Base-by-base conservation (phyloP, 768 basidiomycete genomes). In the Lentinula sp. region DNA sequence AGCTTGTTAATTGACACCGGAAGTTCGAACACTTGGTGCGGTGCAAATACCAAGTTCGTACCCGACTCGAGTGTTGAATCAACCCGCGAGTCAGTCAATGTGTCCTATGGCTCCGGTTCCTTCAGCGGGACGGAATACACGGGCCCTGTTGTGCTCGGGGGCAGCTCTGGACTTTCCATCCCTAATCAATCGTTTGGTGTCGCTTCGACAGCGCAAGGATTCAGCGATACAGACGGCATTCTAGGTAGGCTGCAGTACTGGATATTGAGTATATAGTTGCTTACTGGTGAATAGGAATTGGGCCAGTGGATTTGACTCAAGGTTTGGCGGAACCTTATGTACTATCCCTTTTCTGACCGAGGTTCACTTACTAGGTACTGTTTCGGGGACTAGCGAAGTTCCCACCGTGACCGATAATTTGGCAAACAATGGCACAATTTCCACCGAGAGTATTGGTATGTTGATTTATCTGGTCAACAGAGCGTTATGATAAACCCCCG, bases 361-460 rank as follows among this genome's bases (percentile, higher is more conserved):
- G 28, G 28, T 28, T 28, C 28, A 6, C 15, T 37, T 4, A 13
- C 15, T 51, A 64, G 67, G 69, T 66, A 82, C 79, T n/a, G 79
- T 83, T 41, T 70, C 70, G 3, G 69, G 71, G 57, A 72, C 70
- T 9, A 48, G 67, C 2, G 67, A 69, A 18, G 77, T 84, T 20
- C 80, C 83, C 8, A 85, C 85, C 10, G 79, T 86, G 16, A 82
- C 79, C n/a, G 80, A 85, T 71, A 86, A 81, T 68, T 76, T 85
- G 12, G 81, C 74, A 69, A 39, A 70, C 9, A 76, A 83, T 66
- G 79, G 80, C 9, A 70, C 69, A 2, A 85, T 86, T 62, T 51
- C 74, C 13, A 64, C 71, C 12, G 70, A 82, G 63, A 74, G 75
- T 3, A 72, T 85, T 59, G 82, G 81, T 4, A 81, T 85, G 66